Conservation (phyloP, 306 rosid genomes). For the Prunus padus region DNA sequence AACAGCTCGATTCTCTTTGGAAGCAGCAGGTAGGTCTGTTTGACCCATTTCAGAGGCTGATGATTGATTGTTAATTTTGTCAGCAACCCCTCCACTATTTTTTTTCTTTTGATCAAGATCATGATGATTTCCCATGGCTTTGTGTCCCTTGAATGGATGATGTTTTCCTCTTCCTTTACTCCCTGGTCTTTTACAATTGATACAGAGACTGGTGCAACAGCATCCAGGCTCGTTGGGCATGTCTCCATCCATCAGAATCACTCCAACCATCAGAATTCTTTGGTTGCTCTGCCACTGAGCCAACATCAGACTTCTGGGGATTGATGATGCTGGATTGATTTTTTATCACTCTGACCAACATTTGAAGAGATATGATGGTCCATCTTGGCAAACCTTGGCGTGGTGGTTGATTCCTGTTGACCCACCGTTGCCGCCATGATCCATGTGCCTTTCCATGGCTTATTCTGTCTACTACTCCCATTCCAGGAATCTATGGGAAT, state of each 20-base stretch:
- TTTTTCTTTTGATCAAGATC: conserved; percentile 59
- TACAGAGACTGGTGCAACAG: conserved; percentile 38
- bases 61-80: conserved; percentile 38
- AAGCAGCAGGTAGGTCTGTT: conserved; percentile 39
- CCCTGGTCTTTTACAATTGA: conserved; percentile 54
- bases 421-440: conserved; percentile 71
- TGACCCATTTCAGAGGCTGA: conserved; percentile 46
- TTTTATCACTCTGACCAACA: conserved; percentile 37
- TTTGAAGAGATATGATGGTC: conserved; percentile 33
- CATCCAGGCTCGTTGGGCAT: conserved; percentile 35
- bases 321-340: conserved; percentile 38
- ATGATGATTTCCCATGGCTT: conserved; percentile 42
- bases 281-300: conserved; percentile 45
- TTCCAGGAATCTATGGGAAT: conserved; percentile 49
- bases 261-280: conserved; percentile 42
- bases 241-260: conserved; percentile 49
- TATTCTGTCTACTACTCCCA: conserved; percentile 56
- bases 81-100: conserved; percentile 31
- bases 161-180: conserved; percentile 49
- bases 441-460: conserved; percentile 69
- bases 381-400: conserved; percentile 53
- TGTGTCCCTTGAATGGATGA: conserved; percentile 60
- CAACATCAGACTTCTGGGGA: conserved; percentile 37
- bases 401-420: conserved; percentile 37
- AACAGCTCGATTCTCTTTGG: conserved; percentile 57